Evolutionary conservation across 2,329 filamentous ascomycete genomes (phyloP).

Genomic region (Colletotrichum sp.): DNA sequence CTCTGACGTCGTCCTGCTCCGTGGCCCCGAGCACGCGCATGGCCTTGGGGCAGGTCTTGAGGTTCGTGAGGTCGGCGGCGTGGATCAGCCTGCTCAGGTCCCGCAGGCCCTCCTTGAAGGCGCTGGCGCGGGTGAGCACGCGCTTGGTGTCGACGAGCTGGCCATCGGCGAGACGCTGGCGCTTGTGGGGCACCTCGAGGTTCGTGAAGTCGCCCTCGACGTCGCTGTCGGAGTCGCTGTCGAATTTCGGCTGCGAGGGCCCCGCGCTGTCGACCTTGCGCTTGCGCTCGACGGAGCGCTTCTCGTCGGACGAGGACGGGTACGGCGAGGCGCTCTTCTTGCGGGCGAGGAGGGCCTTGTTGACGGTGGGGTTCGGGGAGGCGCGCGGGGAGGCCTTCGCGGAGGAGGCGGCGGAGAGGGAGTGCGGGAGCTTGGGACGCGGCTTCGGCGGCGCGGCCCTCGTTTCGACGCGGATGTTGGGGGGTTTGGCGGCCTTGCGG

Average conservation of each 20-base stretch:
- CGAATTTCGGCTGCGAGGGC: slow-evolving; percentile 41
- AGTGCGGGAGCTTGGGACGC: slow-evolving; percentile 37
- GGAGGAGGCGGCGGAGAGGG: slow-evolving; percentile 34
- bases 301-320: slow-evolving; percentile 34
- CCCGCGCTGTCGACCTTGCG: slow-evolving; percentile 20
- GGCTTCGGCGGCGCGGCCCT: slow-evolving; percentile 46
- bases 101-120: slow-evolving; percentile 34
- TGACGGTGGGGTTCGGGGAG: slow-evolving; percentile 42
- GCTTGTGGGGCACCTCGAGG: slow-evolving; percentile 49
- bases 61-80: slow-evolving; percentile 48
- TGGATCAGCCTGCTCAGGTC: slow-evolving; percentile 55
- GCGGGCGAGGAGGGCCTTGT: slow-evolving; percentile 26
- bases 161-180: slow-evolving; percentile 47
- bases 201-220: slow-evolving; percentile 43
- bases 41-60: slow-evolving; percentile 14
- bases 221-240: slow-evolving; percentile 53
- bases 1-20: slow-evolving; percentile 55
- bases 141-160: slow-evolving; percentile 51
- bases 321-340: slow-evolving; percentile 48
- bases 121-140: slow-evolving; percentile 48
- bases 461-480: slow-evolving; percentile 57
- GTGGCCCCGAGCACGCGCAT: slow-evolving; percentile 13
- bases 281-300: slow-evolving; percentile 14
- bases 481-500: slow-evolving; percentile 52
- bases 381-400: slow-evolving; percentile 39